Conservation (phyloP, 1,284 basidiomycete species). For the Rhodotorula mucilaginosa region DNA sequence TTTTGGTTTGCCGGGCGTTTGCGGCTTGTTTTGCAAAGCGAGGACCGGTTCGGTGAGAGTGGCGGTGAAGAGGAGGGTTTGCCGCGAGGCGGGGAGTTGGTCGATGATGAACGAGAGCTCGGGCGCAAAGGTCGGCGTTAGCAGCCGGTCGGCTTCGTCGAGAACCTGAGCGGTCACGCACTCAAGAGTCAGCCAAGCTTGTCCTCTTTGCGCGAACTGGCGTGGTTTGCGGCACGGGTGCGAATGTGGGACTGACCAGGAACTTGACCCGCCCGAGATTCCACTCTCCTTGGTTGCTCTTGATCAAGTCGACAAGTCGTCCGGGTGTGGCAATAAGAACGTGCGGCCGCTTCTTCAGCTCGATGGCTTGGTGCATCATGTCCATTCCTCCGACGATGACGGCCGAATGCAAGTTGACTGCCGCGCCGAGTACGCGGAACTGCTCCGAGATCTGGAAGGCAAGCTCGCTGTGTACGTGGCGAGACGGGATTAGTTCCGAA, state of each 20-base stretch:
- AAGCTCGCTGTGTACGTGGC: constrained; percentile 64
- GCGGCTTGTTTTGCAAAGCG: constrained; percentile 67
- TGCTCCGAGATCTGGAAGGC: constrained; percentile 97
- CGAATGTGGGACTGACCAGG: constrained; percentile 58
- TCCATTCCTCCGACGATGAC: constrained; percentile 98
- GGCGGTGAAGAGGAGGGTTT: constrained; percentile 95
- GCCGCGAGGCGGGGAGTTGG: constrained; percentile 75
- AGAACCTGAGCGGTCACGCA: constrained; percentile 61
- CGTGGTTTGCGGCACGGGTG: too few species aligned
- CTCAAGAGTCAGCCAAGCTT: not conserved
- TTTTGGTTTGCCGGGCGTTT: constrained; percentile 75
- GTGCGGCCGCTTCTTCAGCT: constrained; percentile 81
- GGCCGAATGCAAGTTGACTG: constrained; percentile 75
- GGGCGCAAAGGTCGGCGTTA: constrained; percentile 84
- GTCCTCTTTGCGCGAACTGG: too few species aligned
- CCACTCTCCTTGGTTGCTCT: constrained; percentile 72
- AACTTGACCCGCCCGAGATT: constrained; percentile 80
- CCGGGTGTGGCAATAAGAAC: constrained; percentile 95
- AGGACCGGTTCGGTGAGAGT: constrained; percentile 88
- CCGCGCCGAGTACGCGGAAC: constrained; percentile 82
- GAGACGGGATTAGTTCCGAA: not conserved
- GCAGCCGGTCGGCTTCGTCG: constrained; percentile 92
- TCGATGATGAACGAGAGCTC: constrained; percentile 79
- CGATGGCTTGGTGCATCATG: constrained; percentile 90
- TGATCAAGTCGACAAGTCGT: constrained; percentile 85